phyloP scores from a whole-genome alignment of 306 rosid species.

The Inga laurina region DNA sequence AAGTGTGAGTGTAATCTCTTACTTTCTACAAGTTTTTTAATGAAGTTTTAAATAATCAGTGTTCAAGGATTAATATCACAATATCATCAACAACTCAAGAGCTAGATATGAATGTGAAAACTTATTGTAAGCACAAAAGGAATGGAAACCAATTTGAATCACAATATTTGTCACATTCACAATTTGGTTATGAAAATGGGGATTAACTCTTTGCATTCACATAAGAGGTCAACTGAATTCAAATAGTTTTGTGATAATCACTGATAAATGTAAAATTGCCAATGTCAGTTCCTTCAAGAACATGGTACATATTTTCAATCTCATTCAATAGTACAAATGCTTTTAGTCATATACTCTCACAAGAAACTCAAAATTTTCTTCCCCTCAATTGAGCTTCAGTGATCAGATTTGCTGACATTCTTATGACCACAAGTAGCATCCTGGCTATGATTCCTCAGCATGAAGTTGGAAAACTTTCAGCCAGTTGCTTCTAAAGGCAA shows the following conservation, averaged over 20 bases:
- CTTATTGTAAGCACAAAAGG: background rate
- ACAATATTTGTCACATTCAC: too few species aligned
- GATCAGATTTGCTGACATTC: slow-evolving; percentile 17
- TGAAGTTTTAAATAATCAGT: too few species aligned
- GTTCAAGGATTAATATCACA: too few species aligned
- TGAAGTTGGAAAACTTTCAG: slow-evolving; percentile 31
- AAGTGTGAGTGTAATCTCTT: too few species aligned
- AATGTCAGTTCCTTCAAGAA: background rate
- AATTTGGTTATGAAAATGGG: background rate
- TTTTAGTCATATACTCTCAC: slow-evolving; percentile 7
- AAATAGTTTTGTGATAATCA: background rate
- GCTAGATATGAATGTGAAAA: background rate
- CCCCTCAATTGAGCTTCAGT: background rate
- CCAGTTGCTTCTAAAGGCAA: slow-evolving; percentile 41
- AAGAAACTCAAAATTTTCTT: background rate
- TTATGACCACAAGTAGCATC: background rate
- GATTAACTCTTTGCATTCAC: background rate
- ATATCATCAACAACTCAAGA: background rate
- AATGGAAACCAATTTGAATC: background rate
- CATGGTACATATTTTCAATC: background rate
- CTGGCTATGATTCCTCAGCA: background rate
- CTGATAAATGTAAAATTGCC: background rate
- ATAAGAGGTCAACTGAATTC: background rate
- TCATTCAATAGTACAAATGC: background rate
- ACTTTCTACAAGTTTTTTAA: too few species aligned